Conservation (phyloP, 306 rosid genomes). For the Vicia sativa region DNA sequence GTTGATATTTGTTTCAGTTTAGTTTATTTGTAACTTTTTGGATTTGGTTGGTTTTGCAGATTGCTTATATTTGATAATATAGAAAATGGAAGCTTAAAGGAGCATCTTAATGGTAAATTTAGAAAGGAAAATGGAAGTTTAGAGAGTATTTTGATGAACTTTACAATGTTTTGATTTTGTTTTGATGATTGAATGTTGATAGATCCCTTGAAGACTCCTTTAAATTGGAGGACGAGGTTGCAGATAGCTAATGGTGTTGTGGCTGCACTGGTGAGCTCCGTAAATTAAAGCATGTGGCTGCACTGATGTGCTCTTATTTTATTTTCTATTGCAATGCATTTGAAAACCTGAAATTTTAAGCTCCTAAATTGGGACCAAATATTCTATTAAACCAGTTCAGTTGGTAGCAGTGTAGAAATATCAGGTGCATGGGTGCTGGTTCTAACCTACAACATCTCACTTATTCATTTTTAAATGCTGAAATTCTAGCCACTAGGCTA, state of each 20-base stretch:
- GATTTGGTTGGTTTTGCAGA: slow-evolving; percentile 48
- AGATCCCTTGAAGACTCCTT: slow-evolving; percentile 92
- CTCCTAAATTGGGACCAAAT: neutral
- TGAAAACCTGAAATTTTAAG: slow-evolving; percentile 27
- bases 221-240: slow-evolving; percentile 83
- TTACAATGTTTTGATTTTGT: slow-evolving; percentile 33
- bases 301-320: neutral
- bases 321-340: slow-evolving; percentile 3
- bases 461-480: no score
- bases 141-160: slow-evolving; percentile 15
- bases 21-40: slow-evolving; percentile 16
- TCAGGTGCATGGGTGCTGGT: no score
- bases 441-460: no score
- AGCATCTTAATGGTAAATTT: slow-evolving; percentile 78
- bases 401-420: no score
- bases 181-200: slow-evolving; percentile 41
- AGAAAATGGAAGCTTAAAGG: slow-evolving; percentile 92
- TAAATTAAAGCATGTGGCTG: slow-evolving; percentile 27
- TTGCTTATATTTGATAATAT: slow-evolving; percentile 73
- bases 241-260: slow-evolving; percentile 80
- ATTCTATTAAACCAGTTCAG: no score
- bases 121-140: slow-evolving; percentile 5
- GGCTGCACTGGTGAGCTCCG: slow-evolving; percentile 74
- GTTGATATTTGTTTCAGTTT: neutral
- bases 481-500: no score